Evolutionary conservation across 345 rosid genomes (phyloP), one percentile per base, ranked within the genome.

Genomic region (Eucalyptus cladocalyx): DNA sequence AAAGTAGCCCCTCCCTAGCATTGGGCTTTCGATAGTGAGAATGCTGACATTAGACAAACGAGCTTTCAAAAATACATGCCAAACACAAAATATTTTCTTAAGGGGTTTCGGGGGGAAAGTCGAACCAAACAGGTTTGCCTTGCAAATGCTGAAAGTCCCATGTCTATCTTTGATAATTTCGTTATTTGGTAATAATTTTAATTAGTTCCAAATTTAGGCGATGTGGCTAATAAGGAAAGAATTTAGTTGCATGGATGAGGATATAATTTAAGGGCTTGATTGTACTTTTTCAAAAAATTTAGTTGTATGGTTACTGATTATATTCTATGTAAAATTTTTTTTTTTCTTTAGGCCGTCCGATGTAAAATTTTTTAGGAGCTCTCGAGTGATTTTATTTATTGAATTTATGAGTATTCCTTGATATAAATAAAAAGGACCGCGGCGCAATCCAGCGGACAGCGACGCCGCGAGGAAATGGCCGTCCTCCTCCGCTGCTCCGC

Each of bases 391-490:
- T 72, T 72, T 72, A 34, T 9, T 69, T 69, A 9, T 34, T n/a
- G 81, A 72, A 72, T 72, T 72, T 34, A 37, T 30, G 45, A 37
- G 23, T 19, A 37, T 72, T 37, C 83, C 28, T 4, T 37, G 28
- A 18, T 32, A 32, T 9, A 69, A 72, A 69, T 37, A 21, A 37
- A 69, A 67, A 37, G 47, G 85, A 76, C 47, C 47, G 15, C 42
- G 83, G 85, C 47, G 47, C 30, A 21, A 21, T 76, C 47, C 85
- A 6, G 83, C 4, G 83, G 5, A 7, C 30, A 37, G 85, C 85
- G 15, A 11, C 85, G 85, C 85, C 85, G 85, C 47, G 85, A 76
- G 5, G 23, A 86, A 86, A 93, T 94, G 95, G 91, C 90, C 90
- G 86, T 48, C 87, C 87, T 89, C 87, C 87, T 89, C 90, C 89